Evolutionary conservation across 1,284 basidiomycete species (phyloP), one percentile per base, ranked within the genome.

Genomic region (Coniferiporia weirii): DNA sequence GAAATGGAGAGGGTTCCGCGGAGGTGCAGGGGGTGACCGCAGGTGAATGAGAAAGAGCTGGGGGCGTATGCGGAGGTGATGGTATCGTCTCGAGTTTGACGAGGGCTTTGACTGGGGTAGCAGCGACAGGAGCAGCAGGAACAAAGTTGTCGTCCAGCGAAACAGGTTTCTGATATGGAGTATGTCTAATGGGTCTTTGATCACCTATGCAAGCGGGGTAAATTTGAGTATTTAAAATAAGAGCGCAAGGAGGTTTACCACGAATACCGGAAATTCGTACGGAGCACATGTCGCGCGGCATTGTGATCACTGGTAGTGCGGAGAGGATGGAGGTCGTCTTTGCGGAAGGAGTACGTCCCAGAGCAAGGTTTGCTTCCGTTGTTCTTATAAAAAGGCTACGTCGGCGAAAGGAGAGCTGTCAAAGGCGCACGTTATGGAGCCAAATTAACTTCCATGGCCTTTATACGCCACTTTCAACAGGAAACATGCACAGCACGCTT

Each of bases 391-490:
- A 15, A 27, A 19, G 19, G 20, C 15, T 17, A 27, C 20, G 32
- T 22, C 19, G 34, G 19, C 49, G 36, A 20, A 32, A 13, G 12
- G 12, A 43, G 27, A 43, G 40, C 40, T 43, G 20, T 54, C 43
- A 54, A 46, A 40, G 51, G 34, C 15, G 44, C 27, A 54, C 40
- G 53, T 44, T 36, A 9, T 17, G 38, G 40, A 53, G 27, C 17
- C 19, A 53, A 22, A 47, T 34, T 36, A 53, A 54, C 10, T 45
- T 46, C 54, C 50, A n/a, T 27, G 13, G 34, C 50, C 55, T 57
- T 53, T 61, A 52, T 56, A 56, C n/a, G 34, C 10, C 40, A 22
- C 46, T 15, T 15, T 44, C 17, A 15, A 36, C 19, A 40, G 49
- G 32, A 10, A 40, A 46, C 45, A 36, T 7, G 45, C 51, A 19